Base-by-base conservation (phyloP, 768 basidiomycete species). In the Tylopilus balloui region DNA sequence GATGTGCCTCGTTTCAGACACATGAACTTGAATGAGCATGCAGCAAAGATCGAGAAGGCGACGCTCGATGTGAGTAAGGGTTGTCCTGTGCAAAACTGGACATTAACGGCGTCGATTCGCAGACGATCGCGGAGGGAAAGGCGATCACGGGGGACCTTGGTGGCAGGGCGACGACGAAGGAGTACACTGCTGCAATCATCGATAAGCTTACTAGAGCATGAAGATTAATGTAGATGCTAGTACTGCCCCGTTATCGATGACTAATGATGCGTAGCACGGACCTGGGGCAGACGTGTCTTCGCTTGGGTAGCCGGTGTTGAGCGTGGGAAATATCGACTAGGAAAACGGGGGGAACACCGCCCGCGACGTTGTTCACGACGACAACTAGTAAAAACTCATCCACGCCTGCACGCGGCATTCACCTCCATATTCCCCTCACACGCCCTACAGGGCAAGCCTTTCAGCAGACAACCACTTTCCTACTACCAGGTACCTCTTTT, bases 101-200 rank as follows among this genome's bases (percentile, higher is more conserved):
- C 45, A 47, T 25, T 59, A 38, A 58, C 35, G 32, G 14, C 28
- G 28, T 31, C 31, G 24, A 29, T 52, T 56, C 49, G 14, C 55
- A 95, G 93, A 98, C 93, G 28, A 96, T 99, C 65, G 92, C 95
- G 15, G 95, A 96, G 73, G 96, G 96, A 57, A 92, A 89, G 73
- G 69, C 76, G 35, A 94, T 97, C 68, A 99, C 96, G 8, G 90
- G 95, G 25, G 96, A 99, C 70, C 74, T 99, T 50, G 93, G 96
- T 19, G 96, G 96, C 35, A 93, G 88, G 68, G 81, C 94, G 14
- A 81, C 83, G 28, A 99, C 96, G 3, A 76, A 76, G 67, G 85
- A 96, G 70, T 97, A 90, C 73, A 94, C 94, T 35, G 66, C 80
- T 46, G 87, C 92, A 23, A 95, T 97, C 70, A 85, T 96, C 53